Conservation (phyloP, 2,329 filamentous ascomycete species). For the Rhytidhysteron rufulum region DNA sequence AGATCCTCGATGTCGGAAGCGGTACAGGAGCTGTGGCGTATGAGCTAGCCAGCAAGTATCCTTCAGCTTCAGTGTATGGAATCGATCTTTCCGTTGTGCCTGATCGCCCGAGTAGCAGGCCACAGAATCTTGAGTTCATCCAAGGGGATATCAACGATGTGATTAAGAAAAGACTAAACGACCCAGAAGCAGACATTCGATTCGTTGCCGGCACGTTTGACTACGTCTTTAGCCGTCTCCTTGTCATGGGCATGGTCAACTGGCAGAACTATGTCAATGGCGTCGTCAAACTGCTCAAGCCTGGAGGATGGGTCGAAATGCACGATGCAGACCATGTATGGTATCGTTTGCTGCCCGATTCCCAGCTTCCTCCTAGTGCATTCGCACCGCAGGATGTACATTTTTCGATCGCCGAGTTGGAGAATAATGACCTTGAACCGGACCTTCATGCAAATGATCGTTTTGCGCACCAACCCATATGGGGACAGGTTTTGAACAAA, state of each 20-base stretch:
- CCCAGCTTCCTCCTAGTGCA: neutral
- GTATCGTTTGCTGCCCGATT: neutral
- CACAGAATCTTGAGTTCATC: conserved; percentile 11
- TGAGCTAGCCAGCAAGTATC: conserved; percentile 9
- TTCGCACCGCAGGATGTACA: neutral
- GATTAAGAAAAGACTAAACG: conserved; percentile 2
- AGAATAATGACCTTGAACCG: neutral
- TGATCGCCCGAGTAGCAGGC: conserved; percentile 3
- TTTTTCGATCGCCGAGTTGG: neutral
- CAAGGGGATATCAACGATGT: conserved; percentile 13
- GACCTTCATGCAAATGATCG: neutral
- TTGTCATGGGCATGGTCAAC: conserved; percentile 50
- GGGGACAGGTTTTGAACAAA: neutral
- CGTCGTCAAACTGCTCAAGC: conserved; percentile 32
- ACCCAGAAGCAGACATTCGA: conserved; percentile 27
- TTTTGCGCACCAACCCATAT: neutral
- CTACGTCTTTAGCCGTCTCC: conserved; percentile 51
- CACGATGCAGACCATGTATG: conserved; percentile 7
- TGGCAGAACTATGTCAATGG: conserved; percentile 46
- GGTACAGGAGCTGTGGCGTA: conserved; percentile 14
- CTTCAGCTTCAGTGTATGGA: conserved; percentile 10
- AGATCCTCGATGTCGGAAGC: conserved; percentile 16
- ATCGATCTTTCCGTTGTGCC: conserved; percentile 22
- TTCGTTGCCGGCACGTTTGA: conserved; percentile 48
- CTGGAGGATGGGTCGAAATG: conserved; percentile 46